Base-by-base conservation (phyloP, 441 rosid genomes). In the Hura crepitans region DNA sequence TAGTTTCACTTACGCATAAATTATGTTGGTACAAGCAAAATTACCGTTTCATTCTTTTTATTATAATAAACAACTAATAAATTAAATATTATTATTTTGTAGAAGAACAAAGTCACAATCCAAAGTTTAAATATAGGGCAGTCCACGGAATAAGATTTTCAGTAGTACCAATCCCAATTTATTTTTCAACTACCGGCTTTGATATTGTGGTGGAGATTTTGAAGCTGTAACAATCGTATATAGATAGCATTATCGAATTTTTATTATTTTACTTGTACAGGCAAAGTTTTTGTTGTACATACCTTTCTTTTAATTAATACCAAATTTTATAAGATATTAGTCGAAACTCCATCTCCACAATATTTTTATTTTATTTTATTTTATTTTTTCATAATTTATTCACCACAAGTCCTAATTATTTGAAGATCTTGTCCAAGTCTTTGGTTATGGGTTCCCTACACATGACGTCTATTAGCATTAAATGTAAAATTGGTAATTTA, bases 141-240 rank as follows among this genome's bases (percentile, higher is more conserved):
- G 60, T 13, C 60, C 33, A 55, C 13, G 10, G 3, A 2, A 47
- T 47, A 47, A 47, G 5, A 47, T 10, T 14, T 47, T 18, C 1
- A 47, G 1, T 47, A 4, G 5, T 47, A 47, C 4, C 15, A 20
- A 18, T 50, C 23, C 25, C 55, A 20, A 50, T 11, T 18, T 18
- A 35, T 35, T 35, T 35, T 8, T 8, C 0, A 8, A 55, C 14
- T 17, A 55, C 59, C 22, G 13, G 27, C 27, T n/a, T 0, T 25
- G 59, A 0, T 55, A 6, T 51, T 63, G 59, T 57, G 73, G 73
- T 18, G 35, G 62, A 71, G 60, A 73, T 20, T 42, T 53, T 42
- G 33, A 33, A 68, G 6, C 53, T 14, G 73, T 37, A 68, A 28
- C 57, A 20, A 30, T 68, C 71, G 13, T 20, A 61, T 23, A 22